phyloP scores from a whole-genome alignment of 371 early-diverging fungal genomes.

The Mortierella sp. region DNA sequence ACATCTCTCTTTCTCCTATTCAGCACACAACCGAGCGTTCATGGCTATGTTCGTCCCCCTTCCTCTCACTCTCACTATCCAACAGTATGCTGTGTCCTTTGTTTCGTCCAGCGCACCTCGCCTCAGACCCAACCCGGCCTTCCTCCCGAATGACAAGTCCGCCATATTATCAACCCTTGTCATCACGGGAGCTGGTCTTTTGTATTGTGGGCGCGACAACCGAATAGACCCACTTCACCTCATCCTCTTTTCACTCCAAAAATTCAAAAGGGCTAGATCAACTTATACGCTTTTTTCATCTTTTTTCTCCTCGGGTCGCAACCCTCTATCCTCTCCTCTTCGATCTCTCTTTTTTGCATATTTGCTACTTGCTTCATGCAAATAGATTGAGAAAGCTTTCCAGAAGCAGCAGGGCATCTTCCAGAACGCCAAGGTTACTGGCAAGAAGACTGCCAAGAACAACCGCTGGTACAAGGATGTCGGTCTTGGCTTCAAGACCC shows the following conservation, averaged over 20 bases:
- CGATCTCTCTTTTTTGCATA: background rate
- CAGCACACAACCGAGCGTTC: background rate
- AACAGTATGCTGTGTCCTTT: no score
- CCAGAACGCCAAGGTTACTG: constrained; percentile 88
- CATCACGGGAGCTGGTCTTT: background rate
- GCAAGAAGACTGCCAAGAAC: constrained; percentile 81
- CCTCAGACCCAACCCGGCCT: background rate
- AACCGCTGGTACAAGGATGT: constrained; percentile 97
- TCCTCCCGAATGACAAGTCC: background rate
- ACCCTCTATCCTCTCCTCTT: no score
- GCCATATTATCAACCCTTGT: background rate
- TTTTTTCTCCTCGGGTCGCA: no score
- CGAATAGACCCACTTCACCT: background rate
- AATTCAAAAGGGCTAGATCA: no score
- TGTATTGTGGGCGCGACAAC: background rate
- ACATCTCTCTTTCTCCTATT: constrained; percentile 3
- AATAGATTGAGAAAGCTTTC: constrained; percentile 89
- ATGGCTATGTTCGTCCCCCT: no score
- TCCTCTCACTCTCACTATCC: no score
- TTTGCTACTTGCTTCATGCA: background rate
- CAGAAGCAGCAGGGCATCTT: constrained; percentile 98
- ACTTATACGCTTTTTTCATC: no score
- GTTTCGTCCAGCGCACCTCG: no score
- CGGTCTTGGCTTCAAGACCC: constrained; percentile 99
- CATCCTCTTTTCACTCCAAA: no score